Evolutionary conservation across 2,329 filamentous ascomycete species (phyloP).

Genomic region (Massarina eburnea): DNA sequence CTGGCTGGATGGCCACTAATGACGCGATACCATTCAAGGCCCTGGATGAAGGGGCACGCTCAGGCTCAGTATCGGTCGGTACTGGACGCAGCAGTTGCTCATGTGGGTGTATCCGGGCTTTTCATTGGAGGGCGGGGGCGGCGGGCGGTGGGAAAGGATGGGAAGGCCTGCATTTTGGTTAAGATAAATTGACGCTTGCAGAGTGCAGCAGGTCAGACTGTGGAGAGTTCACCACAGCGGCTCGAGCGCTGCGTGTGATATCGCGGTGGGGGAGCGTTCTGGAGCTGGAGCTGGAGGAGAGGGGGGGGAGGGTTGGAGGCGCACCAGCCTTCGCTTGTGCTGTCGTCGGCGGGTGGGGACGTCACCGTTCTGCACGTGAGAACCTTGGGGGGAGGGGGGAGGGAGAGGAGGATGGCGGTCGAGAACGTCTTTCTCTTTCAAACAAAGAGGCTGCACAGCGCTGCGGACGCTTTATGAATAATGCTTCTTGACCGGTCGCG

Average conservation of each 20-base stretch:
- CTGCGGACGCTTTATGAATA: no score
- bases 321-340: constrained; percentile 1
- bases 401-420: no score
- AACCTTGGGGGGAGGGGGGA: not conserved
- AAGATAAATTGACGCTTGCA: constrained; percentile 29
- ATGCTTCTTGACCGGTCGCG: no score
- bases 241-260: constrained; percentile 12
- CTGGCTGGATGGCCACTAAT: constrained; percentile 17
- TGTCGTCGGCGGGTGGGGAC: not conserved
- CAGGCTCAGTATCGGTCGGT: constrained; percentile 18
- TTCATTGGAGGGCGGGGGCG: constrained; percentile 34
- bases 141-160: constrained; percentile 9
- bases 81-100: constrained; percentile 25
- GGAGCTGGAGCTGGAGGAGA: constrained; percentile 4
- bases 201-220: constrained; percentile 25
- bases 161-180: constrained; percentile 36
- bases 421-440: no score
- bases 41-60: not conserved
- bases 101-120: constrained; percentile 14
- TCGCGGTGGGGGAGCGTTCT: constrained; percentile 16
- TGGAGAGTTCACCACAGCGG: constrained; percentile 34
- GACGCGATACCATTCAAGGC: constrained; percentile 19
- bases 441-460: no score
- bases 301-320: constrained; percentile 3
- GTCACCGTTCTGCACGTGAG: not conserved